Base-by-base conservation (phyloP, 441 rosid genomes). In the Croton laevigatus region DNA sequence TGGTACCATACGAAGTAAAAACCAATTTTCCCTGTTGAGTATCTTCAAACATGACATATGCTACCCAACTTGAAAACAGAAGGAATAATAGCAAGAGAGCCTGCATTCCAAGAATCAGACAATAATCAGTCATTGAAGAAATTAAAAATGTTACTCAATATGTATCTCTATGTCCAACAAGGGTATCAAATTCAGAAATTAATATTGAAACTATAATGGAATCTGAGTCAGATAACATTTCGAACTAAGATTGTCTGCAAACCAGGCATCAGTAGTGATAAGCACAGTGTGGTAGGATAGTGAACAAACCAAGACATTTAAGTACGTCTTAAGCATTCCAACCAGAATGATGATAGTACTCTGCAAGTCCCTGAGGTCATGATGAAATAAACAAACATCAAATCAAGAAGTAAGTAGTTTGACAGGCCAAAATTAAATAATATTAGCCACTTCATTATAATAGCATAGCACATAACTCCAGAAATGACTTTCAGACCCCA, bases 31-130 rank as follows among this genome's bases (percentile, higher is more conserved):
- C 98, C 76, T 93, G 83, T 59, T 84, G 75, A 16, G 99, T 95
- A 75, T 95, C 99, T 78, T 93, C 99, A 85, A 95, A 95, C 83
- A 89, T 89, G 71, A 95, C 97, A 81, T 82, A 95, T 48, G 97
- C 98, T 78, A 93, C 71, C 99, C 99, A 95, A 79, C 99, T 93
- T 46, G 97, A 71, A 73, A 95, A 82, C 65, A 95, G 83, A 76
- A 95, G 95, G 83, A 95, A 46, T 49, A 93, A 78, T 76, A 89
- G 87, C 90, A 86, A 81, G 12, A 95, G 80, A 74, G 97, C 98
- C 99, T 95, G 94, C 76, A 77, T 58, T 71, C 37, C 74, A 72
- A 75, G 66, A 76, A 79, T 68, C 71, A 80, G 70, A 75, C 38
- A 66, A 13, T 32, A 77, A 38, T 32, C 11, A n/a, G n/a, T n/a